These are phyloP conservation scores for Paraurostyla sp. DNA, from an alignment of 73 alveolate species.

Conservation along the genomic window DNA sequence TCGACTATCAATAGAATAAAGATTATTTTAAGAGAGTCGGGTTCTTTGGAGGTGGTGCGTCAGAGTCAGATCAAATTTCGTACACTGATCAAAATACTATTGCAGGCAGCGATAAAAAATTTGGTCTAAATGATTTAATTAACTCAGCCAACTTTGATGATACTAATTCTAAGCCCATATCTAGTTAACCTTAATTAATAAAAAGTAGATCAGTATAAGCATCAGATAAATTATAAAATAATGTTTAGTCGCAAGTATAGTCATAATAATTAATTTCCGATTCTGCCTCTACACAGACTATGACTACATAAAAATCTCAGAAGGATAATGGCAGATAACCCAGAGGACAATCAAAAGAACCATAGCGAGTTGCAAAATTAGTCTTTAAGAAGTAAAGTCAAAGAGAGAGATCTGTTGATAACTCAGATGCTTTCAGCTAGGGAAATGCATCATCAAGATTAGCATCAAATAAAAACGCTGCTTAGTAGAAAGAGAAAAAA, in stretches of 20 bases:
- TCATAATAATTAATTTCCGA: no score
- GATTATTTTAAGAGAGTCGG: neutral
- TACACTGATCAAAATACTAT: no score
- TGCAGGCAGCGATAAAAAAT: neutral
- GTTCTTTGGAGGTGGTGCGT: neutral
- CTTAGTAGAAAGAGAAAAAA: neutral
- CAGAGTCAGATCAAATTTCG: neutral
- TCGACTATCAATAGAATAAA: neutral
- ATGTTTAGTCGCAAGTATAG: no score
- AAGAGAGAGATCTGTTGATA: neutral
- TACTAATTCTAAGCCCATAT: no score
- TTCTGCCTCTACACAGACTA: no score
- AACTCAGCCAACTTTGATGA: neutral
- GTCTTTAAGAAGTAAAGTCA: conserved; percentile 32
- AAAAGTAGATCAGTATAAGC: no score
- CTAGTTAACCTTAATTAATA: no score
- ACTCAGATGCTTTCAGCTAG: neutral
- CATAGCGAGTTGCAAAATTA: conserved; percentile 27
- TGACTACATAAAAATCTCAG: neutral
- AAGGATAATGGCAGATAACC: neutral
- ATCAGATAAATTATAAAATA: no score
- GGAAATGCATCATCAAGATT: neutral
- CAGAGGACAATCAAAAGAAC: neutral
- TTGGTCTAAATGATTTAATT: neutral
- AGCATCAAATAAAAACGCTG: neutral